Conservation (phyloP, 2,329 filamentous ascomycete genomes). For the Daldinia sp. region DNA sequence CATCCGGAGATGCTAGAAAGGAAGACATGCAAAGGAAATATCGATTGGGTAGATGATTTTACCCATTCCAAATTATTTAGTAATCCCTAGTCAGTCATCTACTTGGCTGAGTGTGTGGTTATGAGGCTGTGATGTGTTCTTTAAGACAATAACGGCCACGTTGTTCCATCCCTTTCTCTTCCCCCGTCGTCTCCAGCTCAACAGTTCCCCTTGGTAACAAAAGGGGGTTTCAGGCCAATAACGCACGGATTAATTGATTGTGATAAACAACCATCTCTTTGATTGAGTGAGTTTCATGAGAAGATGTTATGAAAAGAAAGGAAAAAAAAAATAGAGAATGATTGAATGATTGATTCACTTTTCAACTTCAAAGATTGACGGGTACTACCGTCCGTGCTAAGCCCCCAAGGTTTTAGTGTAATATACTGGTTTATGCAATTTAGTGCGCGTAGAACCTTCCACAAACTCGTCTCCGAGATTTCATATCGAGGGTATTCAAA, state of each 20-base stretch:
- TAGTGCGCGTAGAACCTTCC: neutral
- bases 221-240: neutral
- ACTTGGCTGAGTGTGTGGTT: neutral
- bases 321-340: neutral
- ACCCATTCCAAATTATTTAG: neutral
- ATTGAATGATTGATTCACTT: constrained; percentile 1
- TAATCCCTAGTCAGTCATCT: neutral
- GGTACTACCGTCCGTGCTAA: constrained; percentile 1
- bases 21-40: neutral
- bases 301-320: neutral
- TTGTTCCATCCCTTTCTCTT: constrained; percentile 21
- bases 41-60: neutral
- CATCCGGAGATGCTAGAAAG: neutral
- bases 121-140: constrained; percentile 1
- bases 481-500: neutral
- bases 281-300: neutral
- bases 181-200: neutral
- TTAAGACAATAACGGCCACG: constrained; percentile 18
- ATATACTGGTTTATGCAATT: neutral
- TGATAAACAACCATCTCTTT: neutral
- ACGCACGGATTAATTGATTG: neutral
- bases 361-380: neutral
- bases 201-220: neutral
- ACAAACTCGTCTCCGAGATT: neutral
- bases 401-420: neutral